Evolutionary conservation across 768 basidiomycete species (phyloP).

Genomic region (Psilocybe subaeruginosa): DNA sequence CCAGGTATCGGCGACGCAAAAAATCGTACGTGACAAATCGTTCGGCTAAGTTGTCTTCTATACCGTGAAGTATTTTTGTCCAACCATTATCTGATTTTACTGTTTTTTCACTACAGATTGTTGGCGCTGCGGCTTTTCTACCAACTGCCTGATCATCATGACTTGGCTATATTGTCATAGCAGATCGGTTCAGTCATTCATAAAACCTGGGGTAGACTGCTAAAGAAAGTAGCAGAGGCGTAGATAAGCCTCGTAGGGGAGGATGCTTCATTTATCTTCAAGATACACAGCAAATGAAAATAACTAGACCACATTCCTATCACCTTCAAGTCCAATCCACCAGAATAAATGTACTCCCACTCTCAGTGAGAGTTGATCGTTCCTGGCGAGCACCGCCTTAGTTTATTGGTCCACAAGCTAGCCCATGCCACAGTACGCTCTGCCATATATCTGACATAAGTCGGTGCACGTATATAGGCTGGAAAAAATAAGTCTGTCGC

Average conservation of each 20-base stretch:
- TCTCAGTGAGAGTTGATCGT: not conserved
- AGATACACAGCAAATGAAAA: not conserved
- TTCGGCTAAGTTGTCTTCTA: not conserved
- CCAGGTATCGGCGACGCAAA: not conserved
- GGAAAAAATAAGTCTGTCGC: not conserved
- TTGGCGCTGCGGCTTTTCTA: not conserved
- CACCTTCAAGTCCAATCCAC: not conserved
- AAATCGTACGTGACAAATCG: not conserved
- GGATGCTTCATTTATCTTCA: too few relatives aligned
- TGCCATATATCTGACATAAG: not conserved
- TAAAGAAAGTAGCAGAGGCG: too few relatives aligned
- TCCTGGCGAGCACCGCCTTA: not conserved
- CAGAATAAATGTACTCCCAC: not conserved
- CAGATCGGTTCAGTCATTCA: not conserved
- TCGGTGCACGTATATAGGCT: not conserved
- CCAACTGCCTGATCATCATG: not conserved
- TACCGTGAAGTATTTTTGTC: not conserved
- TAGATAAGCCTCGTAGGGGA: too few relatives aligned
- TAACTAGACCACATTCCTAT: too few relatives aligned
- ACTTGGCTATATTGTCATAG: not conserved
- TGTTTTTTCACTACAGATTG: too few relatives aligned
- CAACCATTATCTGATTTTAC: too few relatives aligned
- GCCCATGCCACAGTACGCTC: not conserved
- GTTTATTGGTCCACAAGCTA: not conserved
- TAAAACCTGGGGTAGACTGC: not conserved